These are phyloP conservation scores for Colletotrichum gigasporum DNA, from an alignment of 2,329 filamentous ascomycete genomes.

Conservation along the genomic window DNA sequence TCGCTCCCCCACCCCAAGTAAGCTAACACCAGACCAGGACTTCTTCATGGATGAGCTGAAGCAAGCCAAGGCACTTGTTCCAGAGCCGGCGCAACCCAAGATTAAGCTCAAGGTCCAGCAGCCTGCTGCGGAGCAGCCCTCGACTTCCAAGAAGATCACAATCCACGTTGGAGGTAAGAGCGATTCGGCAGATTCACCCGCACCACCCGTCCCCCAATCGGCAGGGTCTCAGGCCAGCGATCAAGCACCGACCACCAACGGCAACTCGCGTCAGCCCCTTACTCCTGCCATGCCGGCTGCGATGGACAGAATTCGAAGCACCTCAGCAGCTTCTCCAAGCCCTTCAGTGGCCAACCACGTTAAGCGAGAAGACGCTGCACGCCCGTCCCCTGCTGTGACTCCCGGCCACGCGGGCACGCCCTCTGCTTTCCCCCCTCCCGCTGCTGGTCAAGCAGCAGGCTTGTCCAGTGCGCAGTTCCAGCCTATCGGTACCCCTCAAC, in stretches of 20 bases:
- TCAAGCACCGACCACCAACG: conserved; percentile 43
- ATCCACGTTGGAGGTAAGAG: conserved; percentile 73
- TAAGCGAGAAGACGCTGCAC: conserved; percentile 47
- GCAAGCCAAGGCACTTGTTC: conserved; percentile 76
- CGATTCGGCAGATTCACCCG: conserved; percentile 62
- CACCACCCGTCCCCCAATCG: conserved; percentile 48
- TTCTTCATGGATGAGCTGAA: conserved; percentile 75
- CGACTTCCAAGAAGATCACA: conserved; percentile 71
- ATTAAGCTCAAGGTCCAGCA: conserved; percentile 81
- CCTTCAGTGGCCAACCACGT: conserved; percentile 46
- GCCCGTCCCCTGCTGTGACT: conserved; percentile 43
- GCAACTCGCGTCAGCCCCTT: conserved; percentile 26
- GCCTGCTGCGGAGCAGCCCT: conserved; percentile 40
- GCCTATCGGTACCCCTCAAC: conserved; percentile 31
- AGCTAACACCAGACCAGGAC: conserved; percentile 55
- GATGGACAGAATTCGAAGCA: conserved; percentile 42
- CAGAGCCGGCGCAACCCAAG: conserved; percentile 78
- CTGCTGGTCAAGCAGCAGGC: conserved; percentile 34
- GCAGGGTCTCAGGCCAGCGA: conserved; percentile 44
- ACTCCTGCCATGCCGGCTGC: conserved; percentile 24
- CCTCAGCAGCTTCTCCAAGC: conserved; percentile 55
- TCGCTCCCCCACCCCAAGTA: not conserved
- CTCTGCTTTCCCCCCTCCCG: conserved; percentile 13
- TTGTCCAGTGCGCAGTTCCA: conserved; percentile 33
- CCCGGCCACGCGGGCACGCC: conserved; percentile 34